Base-by-base conservation (phyloP, 306 rosid genomes). In the Cicer cuneatum region DNA sequence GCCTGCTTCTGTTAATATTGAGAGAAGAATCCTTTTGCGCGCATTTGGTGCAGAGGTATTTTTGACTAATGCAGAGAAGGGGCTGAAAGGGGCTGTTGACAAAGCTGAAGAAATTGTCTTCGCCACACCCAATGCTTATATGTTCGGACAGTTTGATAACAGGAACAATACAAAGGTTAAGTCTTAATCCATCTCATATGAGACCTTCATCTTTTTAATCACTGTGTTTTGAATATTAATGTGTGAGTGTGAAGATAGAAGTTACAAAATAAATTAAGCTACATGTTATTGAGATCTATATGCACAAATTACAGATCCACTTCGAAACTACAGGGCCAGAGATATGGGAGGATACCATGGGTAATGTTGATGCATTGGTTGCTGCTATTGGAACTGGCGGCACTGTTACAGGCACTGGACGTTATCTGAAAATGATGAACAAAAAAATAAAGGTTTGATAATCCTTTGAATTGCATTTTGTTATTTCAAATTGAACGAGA, bases 331-430 rank as follows among this genome's bases (percentile, higher is more conserved):
- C 98, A 59, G 98, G 97, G 63, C 98, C 98, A 66, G 98, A 93
- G 83, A 93, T 93, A 85, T 93, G 98, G 98, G 97, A 91, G 87
- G 98, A 93, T 78, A 93, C 98, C 72, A 56, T 93, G 86, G 97
- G 98, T 54, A 88, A 70, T 65, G 83, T 89, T 81, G 98, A 94
- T 79, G 78, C 90, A 54, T 84, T 91, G 69, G 94, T 94, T 82
- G 96, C 97, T 77, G 86, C 90, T 74, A 87, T 94, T 79, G 98
- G 98, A 87, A 91, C 97, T 74, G 98, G 97, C 59, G 98, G 98
- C 48, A 91, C 98, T 45, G 47, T 94, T 79, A 88, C 96, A 37
- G 98, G 98, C 83, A 85, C 94, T 7, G 94, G 98, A 62, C 86
- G 85, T 66, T 93, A 91, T 86, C 90, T 93, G 75, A 93, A 93